Percentiles rank a stretch among this genome's conserved stretches.
Conservation (phyloP, 1,284 basidiomycete genomes). For the Sanghuangporus weigelae region DNA sequence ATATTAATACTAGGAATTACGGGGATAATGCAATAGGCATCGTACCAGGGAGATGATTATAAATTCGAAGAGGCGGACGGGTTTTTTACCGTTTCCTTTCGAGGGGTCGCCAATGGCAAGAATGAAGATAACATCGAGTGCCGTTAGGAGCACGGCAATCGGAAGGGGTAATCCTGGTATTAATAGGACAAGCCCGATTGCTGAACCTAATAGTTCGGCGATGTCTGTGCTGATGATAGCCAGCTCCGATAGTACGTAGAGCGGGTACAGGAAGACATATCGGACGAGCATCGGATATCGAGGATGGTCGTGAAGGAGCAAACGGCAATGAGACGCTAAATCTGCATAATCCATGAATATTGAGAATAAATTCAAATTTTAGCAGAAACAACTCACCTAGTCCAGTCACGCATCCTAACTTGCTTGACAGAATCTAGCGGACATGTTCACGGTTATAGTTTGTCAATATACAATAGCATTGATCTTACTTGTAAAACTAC, state of each 20-base stretch:
- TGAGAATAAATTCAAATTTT: constrained; percentile 1
- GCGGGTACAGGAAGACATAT: constrained; percentile 65
- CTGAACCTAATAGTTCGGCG: constrained; percentile 74
- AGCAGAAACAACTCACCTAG: constrained; percentile 41
- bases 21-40: not conserved
- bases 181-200: constrained; percentile 75
- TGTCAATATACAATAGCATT: not conserved
- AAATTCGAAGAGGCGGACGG: constrained; percentile 70
- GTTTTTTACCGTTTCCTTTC: constrained; percentile 34
- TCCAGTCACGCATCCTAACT: constrained; percentile 67
- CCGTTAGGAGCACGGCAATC: constrained; percentile 81
- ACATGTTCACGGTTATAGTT: constrained; percentile 4
- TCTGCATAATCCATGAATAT: constrained; percentile 35
- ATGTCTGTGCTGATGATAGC: constrained; percentile 80
- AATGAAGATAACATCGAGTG: constrained; percentile 78
- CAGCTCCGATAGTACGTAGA: constrained; percentile 68
- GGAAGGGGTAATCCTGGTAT: constrained; percentile 78
- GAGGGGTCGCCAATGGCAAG: constrained; percentile 59
- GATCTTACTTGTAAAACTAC: constrained; percentile 63
- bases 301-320: constrained; percentile 63
- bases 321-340: constrained; percentile 68
- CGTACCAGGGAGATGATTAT: constrained; percentile 57
- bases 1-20: not conserved
- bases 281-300: constrained; percentile 56
- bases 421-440: constrained; percentile 51